Evolutionary conservation across 768 basidiomycete species (phyloP), one percentile per base, ranked within the genome.

Genomic region (Suillus alpinus): DNA sequence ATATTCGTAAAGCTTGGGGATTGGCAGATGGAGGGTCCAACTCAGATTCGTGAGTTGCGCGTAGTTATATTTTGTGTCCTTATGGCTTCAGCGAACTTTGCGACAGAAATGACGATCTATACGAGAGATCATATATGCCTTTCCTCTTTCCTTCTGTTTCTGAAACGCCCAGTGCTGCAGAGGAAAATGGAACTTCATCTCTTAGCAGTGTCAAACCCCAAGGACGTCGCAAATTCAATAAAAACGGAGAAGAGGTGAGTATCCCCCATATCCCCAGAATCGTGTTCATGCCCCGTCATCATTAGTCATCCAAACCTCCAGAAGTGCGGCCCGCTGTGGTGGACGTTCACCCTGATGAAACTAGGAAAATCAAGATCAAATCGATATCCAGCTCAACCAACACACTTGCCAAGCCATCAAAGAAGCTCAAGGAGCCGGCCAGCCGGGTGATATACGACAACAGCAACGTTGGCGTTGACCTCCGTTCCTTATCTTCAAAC

Each of bases 71-170:
- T 62, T 57, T 14, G 23, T 58, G 36, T 46, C 47, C 20, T 59
- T 56, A 7, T 23, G 36, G 14, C 53, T 39, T 55, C 5, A 37
- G 37, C 26, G 23, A 49, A 39, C 26, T 37, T 53, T 53, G 36
- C 18, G 44, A 55, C 26, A 55, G 53, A 39, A 55, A 39, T 55
- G 53, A 55, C 3, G 53, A 55, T 55, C 26, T 55, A 44, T 80
- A 87, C 66, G 87, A 89, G 70, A 66, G 79, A 16, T 89, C 87
- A 1, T 88, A 87, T 70, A 70, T 88, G 31, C 87, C 87, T 4
- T 89, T 89, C 70, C 71, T 88, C 18, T 87, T 86, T 65, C 73
- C 80, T 58, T 74, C 79, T 46, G 62, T 70, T 55, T 63, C 66
- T 8, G 71, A 71, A 59, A 66, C 63, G 55, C 58, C 67, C 56